A percentile compares a stretch with the other conserved stretches of the same genome.
Evolutionary conservation across 1,139 yeast genomes (phyloP).

Genomic region (Candida sanyaensis): DNA sequence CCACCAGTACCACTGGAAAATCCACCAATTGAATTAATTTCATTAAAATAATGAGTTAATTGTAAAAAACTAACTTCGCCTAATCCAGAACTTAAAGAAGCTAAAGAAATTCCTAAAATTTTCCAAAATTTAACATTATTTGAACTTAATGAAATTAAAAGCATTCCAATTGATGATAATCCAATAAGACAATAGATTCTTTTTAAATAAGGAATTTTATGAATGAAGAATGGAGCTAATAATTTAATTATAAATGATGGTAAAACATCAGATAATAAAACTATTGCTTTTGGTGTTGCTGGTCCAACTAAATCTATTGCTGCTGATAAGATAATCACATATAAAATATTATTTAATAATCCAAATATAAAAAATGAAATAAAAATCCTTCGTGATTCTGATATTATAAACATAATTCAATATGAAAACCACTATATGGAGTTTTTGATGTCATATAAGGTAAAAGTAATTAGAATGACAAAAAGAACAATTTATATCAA

Average conservation of each 20-base stretch:
- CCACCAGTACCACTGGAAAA: conserved; percentile 96
- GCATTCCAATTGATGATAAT: conserved; percentile 76
- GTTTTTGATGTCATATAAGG: no score
- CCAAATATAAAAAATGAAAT: conserved; percentile 81
- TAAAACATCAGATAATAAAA: conserved; percentile 79
- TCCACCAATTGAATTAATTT: conserved; percentile 64
- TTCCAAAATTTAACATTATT: conserved; percentile 31
- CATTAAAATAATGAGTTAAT: conserved; percentile 69
- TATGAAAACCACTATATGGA: neutral
- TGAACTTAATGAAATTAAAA: conserved; percentile 53
- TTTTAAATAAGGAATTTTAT: conserved; percentile 55
- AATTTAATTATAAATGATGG: conserved; percentile 79
- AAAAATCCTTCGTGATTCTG: conserved; percentile 28
- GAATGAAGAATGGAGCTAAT: conserved; percentile 78
- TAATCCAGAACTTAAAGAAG: conserved; percentile 82
- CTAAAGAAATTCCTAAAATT: conserved; percentile 73
- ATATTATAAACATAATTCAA: neutral
- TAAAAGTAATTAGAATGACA: neutral
- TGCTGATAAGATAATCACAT: conserved; percentile 88
- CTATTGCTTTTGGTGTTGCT: conserved; percentile 79
- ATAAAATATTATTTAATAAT: conserved; percentile 80
- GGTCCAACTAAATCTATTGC: conserved; percentile 91
- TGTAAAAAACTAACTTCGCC: conserved; percentile 91
- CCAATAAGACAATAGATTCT: conserved; percentile 59
- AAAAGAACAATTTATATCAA: neutral